Conservation (phyloP, 768 basidiomycete species). For the Lentinula sp. region DNA sequence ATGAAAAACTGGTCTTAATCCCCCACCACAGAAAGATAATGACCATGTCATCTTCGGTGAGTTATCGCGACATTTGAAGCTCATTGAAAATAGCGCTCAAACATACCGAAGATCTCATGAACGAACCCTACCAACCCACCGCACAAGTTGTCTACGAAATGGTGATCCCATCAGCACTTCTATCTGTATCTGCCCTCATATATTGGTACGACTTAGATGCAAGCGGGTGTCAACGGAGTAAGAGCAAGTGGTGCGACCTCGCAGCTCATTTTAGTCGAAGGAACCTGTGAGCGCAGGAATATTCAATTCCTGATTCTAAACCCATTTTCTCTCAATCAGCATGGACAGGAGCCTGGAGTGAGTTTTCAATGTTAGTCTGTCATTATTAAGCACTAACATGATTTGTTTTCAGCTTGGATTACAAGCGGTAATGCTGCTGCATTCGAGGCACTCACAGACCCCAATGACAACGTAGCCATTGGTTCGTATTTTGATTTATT, state of each 20-base stretch:
- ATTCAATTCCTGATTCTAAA: background rate
- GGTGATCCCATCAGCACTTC: conserved; percentile 19
- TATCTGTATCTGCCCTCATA: background rate
- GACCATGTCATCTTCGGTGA: conserved; percentile 50
- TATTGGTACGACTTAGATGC: conserved; percentile 30
- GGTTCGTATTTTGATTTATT: conserved; percentile 23
- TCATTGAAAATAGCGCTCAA: background rate
- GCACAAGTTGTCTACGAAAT: conserved; percentile 38
- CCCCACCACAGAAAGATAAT: conserved; percentile 25
- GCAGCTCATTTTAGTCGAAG: conserved; percentile 44
- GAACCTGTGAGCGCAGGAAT: conserved; percentile 24
- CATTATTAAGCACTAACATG: background rate
- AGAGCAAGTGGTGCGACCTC: conserved; percentile 56
- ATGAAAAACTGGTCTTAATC: background rate
- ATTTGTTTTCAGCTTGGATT: conserved; percentile 35
- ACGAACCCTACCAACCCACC: conserved; percentile 57
- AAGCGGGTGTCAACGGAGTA: conserved; percentile 64
- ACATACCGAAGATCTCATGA: conserved; percentile 39
- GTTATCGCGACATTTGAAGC: background rate
- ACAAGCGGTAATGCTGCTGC: conserved; percentile 50
- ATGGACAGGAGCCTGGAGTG: conserved; percentile 58
- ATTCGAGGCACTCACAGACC: conserved; percentile 48
- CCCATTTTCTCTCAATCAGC: conserved; percentile 29
- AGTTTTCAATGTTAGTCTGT: conserved; percentile 5
- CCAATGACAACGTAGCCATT: conserved; percentile 57